Conservation (phyloP, 2,329 filamentous ascomycete species). For the Orbilia blumenaviensis region DNA sequence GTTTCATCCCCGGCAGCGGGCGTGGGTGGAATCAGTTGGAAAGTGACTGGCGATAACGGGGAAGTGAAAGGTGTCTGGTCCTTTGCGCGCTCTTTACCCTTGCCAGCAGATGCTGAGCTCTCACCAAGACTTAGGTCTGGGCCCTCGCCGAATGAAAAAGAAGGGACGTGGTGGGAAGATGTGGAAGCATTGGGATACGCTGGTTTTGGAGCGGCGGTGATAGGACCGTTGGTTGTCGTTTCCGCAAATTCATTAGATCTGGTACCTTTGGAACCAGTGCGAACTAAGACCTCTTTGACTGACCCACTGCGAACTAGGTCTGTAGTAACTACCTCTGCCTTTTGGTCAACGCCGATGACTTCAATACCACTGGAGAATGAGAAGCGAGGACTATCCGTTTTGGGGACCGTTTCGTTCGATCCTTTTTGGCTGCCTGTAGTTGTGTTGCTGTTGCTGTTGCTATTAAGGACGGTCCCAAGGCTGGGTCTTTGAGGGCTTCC, state of each 20-base stretch:
- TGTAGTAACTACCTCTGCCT: slow-evolving; percentile 35
- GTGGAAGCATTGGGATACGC: not conserved
- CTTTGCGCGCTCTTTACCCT: slow-evolving; percentile 38
- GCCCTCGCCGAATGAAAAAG: slow-evolving; percentile 42
- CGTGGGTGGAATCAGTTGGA: slow-evolving; percentile 48
- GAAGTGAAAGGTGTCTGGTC: slow-evolving; percentile 22
- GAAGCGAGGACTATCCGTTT: slow-evolving; percentile 10
- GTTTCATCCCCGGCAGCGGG: slow-evolving; percentile 27
- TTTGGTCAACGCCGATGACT: slow-evolving; percentile 27
- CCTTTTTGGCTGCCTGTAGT: not conserved
- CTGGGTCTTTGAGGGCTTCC: slow-evolving; percentile 12
- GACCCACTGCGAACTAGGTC: slow-evolving; percentile 33
- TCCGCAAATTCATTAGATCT: slow-evolving; percentile 20
- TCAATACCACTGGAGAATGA: slow-evolving; percentile 40
- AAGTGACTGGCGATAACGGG: slow-evolving; percentile 22
- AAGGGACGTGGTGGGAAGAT: slow-evolving; percentile 20
- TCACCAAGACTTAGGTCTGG: slow-evolving; percentile 44
- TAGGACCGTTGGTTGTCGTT: not conserved
- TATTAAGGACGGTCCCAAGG: not conserved
- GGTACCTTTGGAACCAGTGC: slow-evolving; percentile 35
- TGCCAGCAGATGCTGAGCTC: slow-evolving; percentile 4
- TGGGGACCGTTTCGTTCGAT: slow-evolving; percentile 12
- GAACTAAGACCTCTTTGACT: slow-evolving; percentile 47
- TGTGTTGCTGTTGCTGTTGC: slow-evolving; percentile 2
- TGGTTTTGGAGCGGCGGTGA: slow-evolving; percentile 20